A percentile compares a stretch with the other conserved stretches of the same genome.
phyloP scores from a whole-genome alignment of 148 eudicot species.

The Chenopodium formosanum region DNA sequence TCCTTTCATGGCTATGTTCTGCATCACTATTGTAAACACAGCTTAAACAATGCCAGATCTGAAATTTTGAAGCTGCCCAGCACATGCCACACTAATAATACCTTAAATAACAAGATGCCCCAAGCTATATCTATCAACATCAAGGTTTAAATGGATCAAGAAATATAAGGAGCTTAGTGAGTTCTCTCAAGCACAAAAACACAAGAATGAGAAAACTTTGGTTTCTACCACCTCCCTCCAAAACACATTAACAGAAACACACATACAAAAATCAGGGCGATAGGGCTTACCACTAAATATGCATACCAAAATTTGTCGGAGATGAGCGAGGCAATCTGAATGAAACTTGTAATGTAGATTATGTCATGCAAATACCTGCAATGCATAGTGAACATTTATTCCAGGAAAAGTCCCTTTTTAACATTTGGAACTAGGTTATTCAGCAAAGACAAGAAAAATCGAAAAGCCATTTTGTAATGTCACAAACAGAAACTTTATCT shows the following conservation, averaged over 20 bases:
- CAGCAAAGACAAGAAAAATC: not conserved
- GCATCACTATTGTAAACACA: not conserved
- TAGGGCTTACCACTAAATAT: conserved; percentile 72
- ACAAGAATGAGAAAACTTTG: not conserved
- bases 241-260: not conserved
- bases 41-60: not conserved
- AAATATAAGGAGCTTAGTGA: not conserved
- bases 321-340: conserved; percentile 72
- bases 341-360: conserved; percentile 83
- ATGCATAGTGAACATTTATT: conserved; percentile 1
- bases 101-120: not conserved
- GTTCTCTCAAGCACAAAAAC: not conserved
- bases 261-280: conserved; percentile 9
- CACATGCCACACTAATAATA: not conserved
- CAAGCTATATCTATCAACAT: not conserved
- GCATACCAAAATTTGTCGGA: conserved; percentile 89
- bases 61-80: not conserved
- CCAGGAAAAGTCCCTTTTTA: conserved; percentile 8
- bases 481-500: not conserved
- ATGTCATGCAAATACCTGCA: conserved; percentile 92
- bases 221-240: not conserved
- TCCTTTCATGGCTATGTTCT: not conserved
- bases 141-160: not conserved
- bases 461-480: not conserved
- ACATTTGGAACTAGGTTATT: not conserved